Base-by-base conservation (phyloP, 2,329 filamentous ascomycete genomes). In the Aspergillus terreus region DNA sequence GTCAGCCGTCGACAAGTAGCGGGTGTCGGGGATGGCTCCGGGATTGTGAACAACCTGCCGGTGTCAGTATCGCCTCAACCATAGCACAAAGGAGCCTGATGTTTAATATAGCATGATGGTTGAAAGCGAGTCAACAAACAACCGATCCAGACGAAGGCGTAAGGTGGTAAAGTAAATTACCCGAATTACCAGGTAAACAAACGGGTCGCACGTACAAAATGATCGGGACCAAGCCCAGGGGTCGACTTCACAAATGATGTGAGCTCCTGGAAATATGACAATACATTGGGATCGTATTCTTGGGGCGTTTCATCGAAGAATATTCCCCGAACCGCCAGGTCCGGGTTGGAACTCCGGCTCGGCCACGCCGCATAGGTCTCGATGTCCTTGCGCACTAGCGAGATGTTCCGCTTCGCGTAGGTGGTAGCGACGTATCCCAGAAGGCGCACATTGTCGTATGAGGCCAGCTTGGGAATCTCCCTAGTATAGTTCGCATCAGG, bases 381-480 rank as follows among this genome's bases (percentile, higher is more conserved):
- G 43, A 80, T 71, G 53, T 80, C 77, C 52, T 64, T 57, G 50
- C 61, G 63, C 44, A 76, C 62, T 67, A 71, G 52, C 60, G 70
- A 63, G 65, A 78, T 60, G 46, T 71, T 61, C 46, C 71, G 69
- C 44, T 59, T 64, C 19, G 66, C 68, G 62, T 80, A 82, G 35
- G 75, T 78, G 50, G 75, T 76, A 43, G 77, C 66, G 62, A 80
- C 77, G 61, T 78, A 79, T 10, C 72, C 76, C 49, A 82, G 63
- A 44, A 78, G 72, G 32, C 73, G 70, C 47, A 77, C 74, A 64
- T 82, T 81, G 53, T 72, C 61, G 56, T 73, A 66, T 17, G 64
- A 60, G 49, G 70, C 68, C 44, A 78, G 66, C 47, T 60, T 66
- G 33, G 68, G 66, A 44, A 76, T 70, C 55, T 73, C 74, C 35